Evolutionary conservation across 1,284 basidiomycete genomes (phyloP), one percentile per base, ranked within the genome.

Genomic region (Moesziomyces sp.): DNA sequence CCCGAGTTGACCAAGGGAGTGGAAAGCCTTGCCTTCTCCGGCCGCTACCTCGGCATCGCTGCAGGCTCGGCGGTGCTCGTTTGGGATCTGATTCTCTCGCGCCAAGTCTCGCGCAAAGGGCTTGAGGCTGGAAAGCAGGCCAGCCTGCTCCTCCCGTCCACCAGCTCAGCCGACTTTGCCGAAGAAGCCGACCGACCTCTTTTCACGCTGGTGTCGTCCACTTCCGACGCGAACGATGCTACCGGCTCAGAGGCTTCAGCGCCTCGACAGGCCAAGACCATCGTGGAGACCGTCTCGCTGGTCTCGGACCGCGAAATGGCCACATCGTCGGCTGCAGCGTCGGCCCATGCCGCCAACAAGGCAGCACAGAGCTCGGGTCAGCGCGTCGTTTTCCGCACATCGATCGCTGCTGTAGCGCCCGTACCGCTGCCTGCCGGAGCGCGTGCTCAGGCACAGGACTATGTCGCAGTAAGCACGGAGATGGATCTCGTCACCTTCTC

Each of bases 11-110:
- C 51, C 16, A 26, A 58, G 1, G 72, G 62, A 2, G 52, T 70
- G 1, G 42, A 55, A 18, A 52, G 58, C 18, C 57, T 72, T 10
- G 51, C 55, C 14, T 80, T 83, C 42, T 65, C 65, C 14, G 80
- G 80, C 16, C 62, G 81, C 11, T 81, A 67, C 46, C 46, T 83
- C 19, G 75, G 60, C 21, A 43, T 79, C 18, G 71, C 74, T 10
- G 53, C 68, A 2, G 8, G 49, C 9, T 34, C 46, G 5, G 49
- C 66, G 10, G 55, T 83, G 43, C 57, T 80, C 3, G 38, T 78
- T 1, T 83, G 80, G 80, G 81, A 83, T 47, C 57, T 83, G n/a
- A 68, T 83, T 18, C 48, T 70, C 5, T 77, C 76, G 19, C 51
- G 59, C 45, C 69, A 77, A n/a, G 71, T 72, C 5, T 72, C 52